A percentile compares a stretch with the other conserved stretches of the same genome.
Evolutionary conservation across 306 rosid species (phyloP).

Genomic region (Alnus glutinosa): DNA sequence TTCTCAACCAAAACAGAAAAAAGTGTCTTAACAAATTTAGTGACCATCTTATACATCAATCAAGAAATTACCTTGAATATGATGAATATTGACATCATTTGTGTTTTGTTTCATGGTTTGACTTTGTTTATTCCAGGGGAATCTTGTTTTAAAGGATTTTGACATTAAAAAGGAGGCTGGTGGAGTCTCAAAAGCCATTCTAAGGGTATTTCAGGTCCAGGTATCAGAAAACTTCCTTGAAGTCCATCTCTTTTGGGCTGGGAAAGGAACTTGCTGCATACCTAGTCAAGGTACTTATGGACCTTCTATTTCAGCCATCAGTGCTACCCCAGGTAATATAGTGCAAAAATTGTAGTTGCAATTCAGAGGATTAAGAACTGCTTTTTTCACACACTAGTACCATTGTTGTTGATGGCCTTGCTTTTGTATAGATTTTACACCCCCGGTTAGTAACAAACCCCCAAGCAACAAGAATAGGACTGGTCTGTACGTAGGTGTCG

Average conservation of each 20-base stretch:
- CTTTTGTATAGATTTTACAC: slow-evolving; percentile 55
- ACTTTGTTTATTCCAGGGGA: slow-evolving; percentile 41
- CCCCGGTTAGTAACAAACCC: slow-evolving; percentile 52
- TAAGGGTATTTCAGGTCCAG: slow-evolving; percentile 29
- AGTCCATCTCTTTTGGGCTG: slow-evolving; percentile 34
- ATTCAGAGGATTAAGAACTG: not conserved
- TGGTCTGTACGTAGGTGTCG: slow-evolving; percentile 56
- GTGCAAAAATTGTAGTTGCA: not conserved
- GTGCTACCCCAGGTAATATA: not conserved
- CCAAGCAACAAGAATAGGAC: slow-evolving; percentile 46
- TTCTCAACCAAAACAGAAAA: no score
- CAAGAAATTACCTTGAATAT: no score
- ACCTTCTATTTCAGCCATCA: slow-evolving; percentile 15
- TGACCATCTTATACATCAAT: no score
- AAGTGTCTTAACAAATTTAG: not conserved
- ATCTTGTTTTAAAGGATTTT: slow-evolving; percentile 35
- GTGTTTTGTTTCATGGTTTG: not conserved
- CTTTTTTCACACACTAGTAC: not conserved
- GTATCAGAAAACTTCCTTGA: slow-evolving; percentile 51
- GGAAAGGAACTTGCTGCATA: slow-evolving; percentile 32
- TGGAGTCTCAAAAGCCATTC: slow-evolving; percentile 41
- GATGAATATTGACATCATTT: not conserved
- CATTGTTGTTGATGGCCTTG: not conserved
- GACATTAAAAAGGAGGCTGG: slow-evolving; percentile 49
- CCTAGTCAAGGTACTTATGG: slow-evolving; percentile 20